Conservation (phyloP, 805 yeast genomes). For the Suhomyces vadensis region DNA sequence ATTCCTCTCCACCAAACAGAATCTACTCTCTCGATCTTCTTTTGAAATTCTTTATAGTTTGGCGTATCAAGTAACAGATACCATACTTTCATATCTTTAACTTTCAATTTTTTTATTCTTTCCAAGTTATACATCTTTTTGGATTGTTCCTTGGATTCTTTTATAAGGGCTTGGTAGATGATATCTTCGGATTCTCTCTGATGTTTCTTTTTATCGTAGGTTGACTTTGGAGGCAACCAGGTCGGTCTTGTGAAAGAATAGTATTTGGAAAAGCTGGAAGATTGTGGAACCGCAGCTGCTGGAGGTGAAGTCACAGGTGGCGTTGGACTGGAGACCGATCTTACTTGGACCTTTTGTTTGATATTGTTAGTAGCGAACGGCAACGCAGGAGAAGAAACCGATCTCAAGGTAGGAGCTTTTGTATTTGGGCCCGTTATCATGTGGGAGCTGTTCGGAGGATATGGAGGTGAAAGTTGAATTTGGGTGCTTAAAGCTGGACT, state of each 20-base stretch:
- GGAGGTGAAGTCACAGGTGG: conserved; percentile 3
- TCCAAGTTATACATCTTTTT: conserved; percentile 32
- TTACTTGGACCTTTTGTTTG: not conserved
- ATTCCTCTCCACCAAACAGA: conserved; percentile 27
- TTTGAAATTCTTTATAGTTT: conserved; percentile 9
- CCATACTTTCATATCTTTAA: conserved; percentile 34
- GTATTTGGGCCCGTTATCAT: not conserved
- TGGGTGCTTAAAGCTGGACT: conserved; percentile 8
- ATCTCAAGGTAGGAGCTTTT: not conserved
- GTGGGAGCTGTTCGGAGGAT: conserved; percentile 4
- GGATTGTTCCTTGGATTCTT: conserved; percentile 36
- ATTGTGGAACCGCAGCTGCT: not conserved
- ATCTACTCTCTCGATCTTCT: conserved; percentile 12
- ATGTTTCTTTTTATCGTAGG: conserved; percentile 54
- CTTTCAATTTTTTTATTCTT: conserved; percentile 31
- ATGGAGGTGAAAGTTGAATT: not conserved
- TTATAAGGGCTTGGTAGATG: conserved; percentile 40
- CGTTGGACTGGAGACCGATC: not conserved
- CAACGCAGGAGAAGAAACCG: conserved; percentile 9
- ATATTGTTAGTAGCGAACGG: not conserved
- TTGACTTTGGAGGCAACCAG: conserved; percentile 65
- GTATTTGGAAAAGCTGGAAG: conserved; percentile 14
- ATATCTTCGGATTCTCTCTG: conserved; percentile 50
- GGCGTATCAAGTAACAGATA: conserved; percentile 12
- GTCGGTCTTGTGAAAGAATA: conserved; percentile 59